Conservation (phyloP, 2,329 filamentous ascomycete species). For the Fusarium tuaranense region DNA sequence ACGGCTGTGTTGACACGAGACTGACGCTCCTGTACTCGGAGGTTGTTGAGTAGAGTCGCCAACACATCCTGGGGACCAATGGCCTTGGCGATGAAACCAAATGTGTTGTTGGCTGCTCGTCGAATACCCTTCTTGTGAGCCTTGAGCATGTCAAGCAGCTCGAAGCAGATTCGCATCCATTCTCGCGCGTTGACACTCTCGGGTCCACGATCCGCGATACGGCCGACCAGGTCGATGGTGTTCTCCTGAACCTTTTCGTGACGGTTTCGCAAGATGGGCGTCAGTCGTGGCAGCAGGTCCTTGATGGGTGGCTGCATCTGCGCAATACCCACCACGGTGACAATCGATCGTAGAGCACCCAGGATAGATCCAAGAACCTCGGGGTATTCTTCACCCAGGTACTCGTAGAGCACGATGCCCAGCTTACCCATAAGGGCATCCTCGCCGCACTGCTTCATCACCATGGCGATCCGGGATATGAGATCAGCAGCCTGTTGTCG, state of each 20-base stretch:
- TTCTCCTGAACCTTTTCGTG: slow-evolving; percentile 99
- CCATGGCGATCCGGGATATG: slow-evolving; percentile 96
- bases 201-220: slow-evolving; percentile 96
- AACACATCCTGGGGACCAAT: slow-evolving; percentile 98
- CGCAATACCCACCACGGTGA: slow-evolving; percentile 96
- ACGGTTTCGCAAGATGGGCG: slow-evolving; percentile 96
- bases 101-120: slow-evolving; percentile 98
- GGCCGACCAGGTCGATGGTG: slow-evolving; percentile 96
- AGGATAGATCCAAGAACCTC: slow-evolving; percentile 97
- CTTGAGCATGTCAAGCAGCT: slow-evolving; percentile 98
- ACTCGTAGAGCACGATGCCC: slow-evolving; percentile 95
- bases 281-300: slow-evolving; percentile 92
- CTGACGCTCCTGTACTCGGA: slow-evolving; percentile 96
- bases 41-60: slow-evolving; percentile 94
- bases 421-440: slow-evolving; percentile 96
- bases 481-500: slow-evolving; percentile 97
- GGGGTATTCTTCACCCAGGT: slow-evolving; percentile 97
- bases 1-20: slow-evolving; percentile 98
- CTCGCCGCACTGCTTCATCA: slow-evolving; percentile 99
- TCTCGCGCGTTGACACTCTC: slow-evolving; percentile 97
- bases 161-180: slow-evolving; percentile 99
- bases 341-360: slow-evolving; percentile 93
- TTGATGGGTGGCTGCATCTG: slow-evolving; percentile 99
- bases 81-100: slow-evolving; percentile 99
- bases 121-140: slow-evolving; percentile 99